phyloP scores from a whole-genome alignment of 1,284 basidiomycete species.

The Mycena sp. region DNA sequence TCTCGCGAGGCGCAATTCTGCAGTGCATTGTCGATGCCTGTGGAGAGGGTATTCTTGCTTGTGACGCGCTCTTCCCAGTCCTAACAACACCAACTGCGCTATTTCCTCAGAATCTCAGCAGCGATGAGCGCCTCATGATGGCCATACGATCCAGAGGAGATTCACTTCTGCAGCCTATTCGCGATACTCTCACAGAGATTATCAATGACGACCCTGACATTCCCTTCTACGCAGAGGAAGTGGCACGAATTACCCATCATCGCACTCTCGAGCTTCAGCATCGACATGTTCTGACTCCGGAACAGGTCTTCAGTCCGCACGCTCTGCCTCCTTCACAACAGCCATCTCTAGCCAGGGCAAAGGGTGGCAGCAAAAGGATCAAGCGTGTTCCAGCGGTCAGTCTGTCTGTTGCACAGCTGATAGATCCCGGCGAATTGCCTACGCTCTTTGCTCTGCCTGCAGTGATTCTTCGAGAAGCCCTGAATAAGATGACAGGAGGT shows the following conservation, averaged over 20 bases:
- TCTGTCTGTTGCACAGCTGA: not conserved
- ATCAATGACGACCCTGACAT: not conserved
- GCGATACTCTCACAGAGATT: not conserved
- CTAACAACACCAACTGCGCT: not conserved
- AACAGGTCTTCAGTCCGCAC: not conserved
- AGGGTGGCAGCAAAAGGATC: not conserved
- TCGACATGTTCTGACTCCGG: not conserved
- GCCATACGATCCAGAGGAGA: not conserved
- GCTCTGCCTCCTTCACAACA: not conserved
- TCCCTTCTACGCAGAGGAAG: not conserved
- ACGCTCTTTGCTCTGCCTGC: not conserved
- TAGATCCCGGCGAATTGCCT: not conserved
- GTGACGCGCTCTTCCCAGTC: not conserved
- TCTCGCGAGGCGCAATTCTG: constrained; percentile 5
- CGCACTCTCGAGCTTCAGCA: constrained; percentile 3
- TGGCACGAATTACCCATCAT: not conserved
- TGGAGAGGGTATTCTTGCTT: constrained; percentile 1
- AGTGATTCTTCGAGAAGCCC: not conserved
- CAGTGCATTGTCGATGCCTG: not conserved
- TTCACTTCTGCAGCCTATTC: not conserved
- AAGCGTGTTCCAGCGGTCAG: not conserved
- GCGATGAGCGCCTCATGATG: not conserved
- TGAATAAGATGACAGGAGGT: not conserved
- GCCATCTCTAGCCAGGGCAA: not conserved
- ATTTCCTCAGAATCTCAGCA: not conserved